These are phyloP conservation scores for Acmispon strigosus DNA, from an alignment of 306 rosid genomes.

Conservation along the genomic window DNA sequence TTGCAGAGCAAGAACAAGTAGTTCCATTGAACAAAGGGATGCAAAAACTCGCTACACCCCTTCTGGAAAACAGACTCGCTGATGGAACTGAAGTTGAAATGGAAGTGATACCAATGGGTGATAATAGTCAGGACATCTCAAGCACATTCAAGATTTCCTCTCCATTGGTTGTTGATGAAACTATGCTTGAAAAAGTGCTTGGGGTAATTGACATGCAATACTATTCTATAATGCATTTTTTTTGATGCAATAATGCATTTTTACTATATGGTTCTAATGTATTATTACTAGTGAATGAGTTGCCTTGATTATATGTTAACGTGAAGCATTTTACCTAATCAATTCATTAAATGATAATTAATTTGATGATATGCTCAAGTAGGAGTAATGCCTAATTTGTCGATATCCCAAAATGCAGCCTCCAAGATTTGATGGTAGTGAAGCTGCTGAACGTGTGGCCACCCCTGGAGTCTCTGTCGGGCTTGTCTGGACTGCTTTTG, in stretches of 20 bases:
- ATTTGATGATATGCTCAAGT: slow-evolving; percentile 10
- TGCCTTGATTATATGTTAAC: slow-evolving; percentile 4
- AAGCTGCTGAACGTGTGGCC: slow-evolving; percentile 86
- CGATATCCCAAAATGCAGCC: slow-evolving; percentile 57
- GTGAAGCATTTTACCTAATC: neutral
- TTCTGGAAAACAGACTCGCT: slow-evolving; percentile 86
- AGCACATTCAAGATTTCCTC: slow-evolving; percentile 58
- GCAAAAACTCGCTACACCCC: slow-evolving; percentile 71
- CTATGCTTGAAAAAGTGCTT: slow-evolving; percentile 93
- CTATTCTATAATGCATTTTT: neutral
- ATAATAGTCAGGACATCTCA: slow-evolving; percentile 66
- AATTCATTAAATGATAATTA: neutral
- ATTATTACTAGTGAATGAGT: neutral
- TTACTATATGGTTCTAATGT: neutral
- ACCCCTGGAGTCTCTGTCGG: slow-evolving; percentile 90
- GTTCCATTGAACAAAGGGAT: slow-evolving; percentile 72
- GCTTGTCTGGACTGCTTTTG: slow-evolving; percentile 96
- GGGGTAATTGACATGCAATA: slow-evolving; percentile 66
- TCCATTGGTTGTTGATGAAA: slow-evolving; percentile 78
- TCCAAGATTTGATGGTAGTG: slow-evolving; percentile 82
- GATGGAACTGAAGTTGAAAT: slow-evolving; percentile 90
- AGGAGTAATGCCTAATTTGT: neutral
- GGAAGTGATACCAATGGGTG: slow-evolving; percentile 94
- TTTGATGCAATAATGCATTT: neutral
- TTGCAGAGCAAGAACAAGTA: slow-evolving; percentile 82